phyloP scores from a whole-genome alignment of 2,329 filamentous ascomycete species.

The Davidsoniella australis region DNA sequence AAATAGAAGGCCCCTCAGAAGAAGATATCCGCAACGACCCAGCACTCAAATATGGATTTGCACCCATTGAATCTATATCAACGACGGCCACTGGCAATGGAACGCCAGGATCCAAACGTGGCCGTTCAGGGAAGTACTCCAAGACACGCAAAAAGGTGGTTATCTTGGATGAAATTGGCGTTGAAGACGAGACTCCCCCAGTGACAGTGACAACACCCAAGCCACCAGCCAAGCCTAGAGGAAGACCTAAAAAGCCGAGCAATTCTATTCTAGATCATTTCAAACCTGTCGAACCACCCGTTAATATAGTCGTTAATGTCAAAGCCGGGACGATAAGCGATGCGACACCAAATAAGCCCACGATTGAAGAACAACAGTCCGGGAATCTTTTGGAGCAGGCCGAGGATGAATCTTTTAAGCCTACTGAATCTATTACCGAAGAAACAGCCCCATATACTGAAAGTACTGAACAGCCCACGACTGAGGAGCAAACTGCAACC shows the following conservation, averaged over 20 bases:
- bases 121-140: not conserved
- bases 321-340: too few species aligned
- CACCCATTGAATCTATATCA: not conserved
- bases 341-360: too few species aligned
- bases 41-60: constrained; percentile 9
- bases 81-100: not conserved
- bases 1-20: not conserved
- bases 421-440: too few species aligned
- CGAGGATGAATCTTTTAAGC: too few species aligned
- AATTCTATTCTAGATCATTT: not conserved
- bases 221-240: not conserved
- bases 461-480: not conserved
- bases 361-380: too few species aligned
- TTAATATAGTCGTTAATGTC: too few species aligned
- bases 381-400: too few species aligned
- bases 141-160: constrained; percentile 9
- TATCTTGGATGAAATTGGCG: constrained; percentile 4
- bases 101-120: not conserved
- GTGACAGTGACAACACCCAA: not conserved
- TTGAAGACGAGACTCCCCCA: not conserved
- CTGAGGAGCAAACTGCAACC: not conserved
- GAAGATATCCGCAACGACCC: constrained; percentile 1
- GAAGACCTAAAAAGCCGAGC: not conserved
- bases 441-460: too few species aligned
- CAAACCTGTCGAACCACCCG: too few species aligned